Evolutionary conservation across 805 yeast genomes (phyloP).

Genomic region (Ogataea salicorniae): DNA sequence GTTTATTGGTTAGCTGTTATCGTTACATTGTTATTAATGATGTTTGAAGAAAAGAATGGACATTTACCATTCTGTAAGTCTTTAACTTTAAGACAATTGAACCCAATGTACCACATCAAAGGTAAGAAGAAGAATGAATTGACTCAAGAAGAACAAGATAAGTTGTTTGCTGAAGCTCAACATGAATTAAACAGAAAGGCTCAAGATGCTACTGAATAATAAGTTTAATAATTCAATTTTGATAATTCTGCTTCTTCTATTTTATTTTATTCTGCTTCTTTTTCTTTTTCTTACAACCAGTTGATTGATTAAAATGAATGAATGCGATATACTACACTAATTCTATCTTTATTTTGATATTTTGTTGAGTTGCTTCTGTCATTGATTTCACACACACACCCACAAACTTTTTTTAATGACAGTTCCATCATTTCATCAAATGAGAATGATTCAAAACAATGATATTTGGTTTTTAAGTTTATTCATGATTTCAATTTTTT

Average conservation of each 20-base stretch:
- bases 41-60: constrained; percentile 79
- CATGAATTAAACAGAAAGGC: constrained; percentile 20
- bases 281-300: too few relatives aligned
- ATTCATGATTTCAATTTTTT: too few relatives aligned
- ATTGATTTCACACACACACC: not conserved
- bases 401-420: not conserved
- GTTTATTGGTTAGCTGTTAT: constrained; percentile 78
- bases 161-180: constrained; percentile 43
- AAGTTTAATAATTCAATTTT: too few relatives aligned
- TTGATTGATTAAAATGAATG: too few relatives aligned
- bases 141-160: constrained; percentile 46
- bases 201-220: not conserved
- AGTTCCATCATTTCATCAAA: too few relatives aligned
- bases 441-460: too few relatives aligned
- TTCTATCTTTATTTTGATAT: too few relatives aligned
- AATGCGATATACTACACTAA: too few relatives aligned
- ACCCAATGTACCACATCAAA: constrained; percentile 71
- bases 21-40: constrained; percentile 51
- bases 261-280: not conserved
- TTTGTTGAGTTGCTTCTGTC: not conserved
- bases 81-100: constrained; percentile 45
- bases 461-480: too few relatives aligned
- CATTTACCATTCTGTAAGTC: constrained; percentile 66
- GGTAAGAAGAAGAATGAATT: constrained; percentile 59
- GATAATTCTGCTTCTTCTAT: too few relatives aligned